Evolutionary conservation across 768 basidiomycete genomes (phyloP).

Genomic region (Termitomyces sp.): DNA sequence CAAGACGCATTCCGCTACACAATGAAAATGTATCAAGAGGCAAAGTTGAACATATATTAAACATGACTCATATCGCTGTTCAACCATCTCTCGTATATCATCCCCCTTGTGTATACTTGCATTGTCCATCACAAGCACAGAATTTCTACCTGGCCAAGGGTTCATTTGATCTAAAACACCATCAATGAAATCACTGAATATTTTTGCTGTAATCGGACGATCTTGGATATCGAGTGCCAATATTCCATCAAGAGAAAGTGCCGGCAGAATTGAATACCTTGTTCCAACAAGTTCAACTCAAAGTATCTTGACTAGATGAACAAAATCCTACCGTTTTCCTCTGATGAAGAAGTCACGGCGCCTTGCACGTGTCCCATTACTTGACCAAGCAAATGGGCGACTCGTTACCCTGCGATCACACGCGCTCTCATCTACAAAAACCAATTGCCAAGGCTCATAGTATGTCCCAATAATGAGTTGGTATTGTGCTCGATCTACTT

Average conservation of each 20-base stretch:
- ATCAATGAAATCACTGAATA: slow-evolving; percentile 20
- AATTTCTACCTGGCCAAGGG: slow-evolving; percentile 23
- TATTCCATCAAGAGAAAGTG: slow-evolving; percentile 27
- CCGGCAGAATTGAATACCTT: slow-evolving; percentile 30
- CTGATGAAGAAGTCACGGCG: slow-evolving; percentile 22
- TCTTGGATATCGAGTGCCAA: slow-evolving; percentile 24
- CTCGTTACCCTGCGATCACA: slow-evolving; percentile 19
- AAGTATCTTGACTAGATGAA: neutral
- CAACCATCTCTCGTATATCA: neutral
- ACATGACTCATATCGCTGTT: neutral
- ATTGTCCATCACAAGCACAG: slow-evolving; percentile 34
- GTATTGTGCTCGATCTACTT: slow-evolving; percentile 16
- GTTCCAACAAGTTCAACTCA: neutral
- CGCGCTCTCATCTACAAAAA: slow-evolving; percentile 29
- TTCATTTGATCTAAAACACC: slow-evolving; percentile 27
- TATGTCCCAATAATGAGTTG: slow-evolving; percentile 11
- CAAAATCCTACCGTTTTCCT: slow-evolving; percentile 17
- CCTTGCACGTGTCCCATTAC: slow-evolving; percentile 19
- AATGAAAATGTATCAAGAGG: neutral
- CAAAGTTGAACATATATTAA: neutral
- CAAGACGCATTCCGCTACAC: neutral
- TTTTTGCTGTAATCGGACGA: slow-evolving; percentile 21
- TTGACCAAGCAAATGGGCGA: slow-evolving; percentile 23
- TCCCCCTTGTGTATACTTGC: neutral
- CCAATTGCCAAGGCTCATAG: slow-evolving; percentile 20